A percentile compares a stretch with the other conserved stretches of the same genome.
Evolutionary conservation across 305 asterid genomes (phyloP).

Genomic region (Fraxinus platypoda): DNA sequence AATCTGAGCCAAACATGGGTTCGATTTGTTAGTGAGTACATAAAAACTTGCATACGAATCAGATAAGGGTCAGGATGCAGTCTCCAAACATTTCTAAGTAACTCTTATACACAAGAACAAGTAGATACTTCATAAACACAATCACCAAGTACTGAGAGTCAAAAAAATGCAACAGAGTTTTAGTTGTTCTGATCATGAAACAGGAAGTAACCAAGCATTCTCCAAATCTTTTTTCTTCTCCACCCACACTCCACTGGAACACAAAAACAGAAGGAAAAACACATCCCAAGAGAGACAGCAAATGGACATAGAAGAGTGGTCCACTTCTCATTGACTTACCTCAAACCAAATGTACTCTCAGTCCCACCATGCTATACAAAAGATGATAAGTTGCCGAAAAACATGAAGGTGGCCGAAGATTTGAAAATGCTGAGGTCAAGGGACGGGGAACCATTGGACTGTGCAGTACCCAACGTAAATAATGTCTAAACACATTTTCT

Average conservation of each 20-base stretch:
- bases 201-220: slow-evolving; percentile 19
- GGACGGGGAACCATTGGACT: slow-evolving; percentile 33
- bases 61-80: background rate
- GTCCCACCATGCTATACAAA: slow-evolving; percentile 43
- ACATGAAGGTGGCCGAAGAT: slow-evolving; percentile 39
- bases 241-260: slow-evolving; percentile 24
- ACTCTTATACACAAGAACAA: background rate
- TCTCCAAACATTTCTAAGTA: background rate
- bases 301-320: background rate
- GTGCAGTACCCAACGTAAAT: slow-evolving; percentile 49
- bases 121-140: background rate
- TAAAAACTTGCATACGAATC: background rate
- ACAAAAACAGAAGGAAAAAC: slow-evolving; percentile 21
- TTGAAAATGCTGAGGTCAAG: slow-evolving; percentile 32
- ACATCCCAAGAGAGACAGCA: slow-evolving; percentile 14
- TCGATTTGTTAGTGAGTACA: background rate
- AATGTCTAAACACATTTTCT: slow-evolving; percentile 24
- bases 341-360: slow-evolving; percentile 36
- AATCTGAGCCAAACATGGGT: no score
- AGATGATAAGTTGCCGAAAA: slow-evolving; percentile 33
- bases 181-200: slow-evolving; percentile 16
- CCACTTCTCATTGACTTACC: slow-evolving; percentile 45
- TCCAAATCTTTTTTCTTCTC: slow-evolving; percentile 16
- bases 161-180: slow-evolving; percentile 2
- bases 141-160: background rate